Evolutionary conservation across 2,329 filamentous ascomycete species (phyloP), one percentile per base, ranked within the genome.

Genomic region (Diaporthe longicolla): DNA sequence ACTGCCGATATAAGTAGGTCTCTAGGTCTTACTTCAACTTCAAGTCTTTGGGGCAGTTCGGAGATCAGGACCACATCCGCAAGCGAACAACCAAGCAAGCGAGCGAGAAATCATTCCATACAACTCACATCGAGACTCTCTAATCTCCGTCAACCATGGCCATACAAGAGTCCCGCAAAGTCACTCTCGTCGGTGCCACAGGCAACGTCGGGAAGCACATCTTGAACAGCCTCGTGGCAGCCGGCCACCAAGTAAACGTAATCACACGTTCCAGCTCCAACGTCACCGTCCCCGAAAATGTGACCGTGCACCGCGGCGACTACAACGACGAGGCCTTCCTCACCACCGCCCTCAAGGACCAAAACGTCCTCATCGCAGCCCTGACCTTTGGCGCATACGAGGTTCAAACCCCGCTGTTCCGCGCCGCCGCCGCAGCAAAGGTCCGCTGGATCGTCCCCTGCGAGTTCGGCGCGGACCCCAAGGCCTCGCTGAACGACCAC

Each of bases 351-450:
- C 59, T 63, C 0, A 63, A 48, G 24, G 59, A 15, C 40, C 59
- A 63, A 43, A 37, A 63, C 26, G 59, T 63, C 1, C 59, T 63
- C 40, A 63, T 63, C 9, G 26, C 40, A 24, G 13, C 59, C 19
- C 24, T 63, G 19, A 13, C 40, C 2, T 63, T 63, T 17, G 59
- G 59, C 2, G 59, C 59, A 21, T 63, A 63, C 10, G 59, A 63
- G 7, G 59, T 21, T 4, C 59, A 63, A 13, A 19, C 17, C 4
- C 17, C 17, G 2, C 77, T 82, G 40, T 80, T 81, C 59, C 80
- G 79, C 43, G 83, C 82, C 13, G 83, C 79, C 11, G 80, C 82
- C 24, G 75, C 73, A 24, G 80, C 78, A 0, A 80, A 82, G 63
- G 79, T 82, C 10, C 54, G 76, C 21, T 82, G 79, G 65, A 76